These are phyloP conservation scores for Heliamphora pulchella DNA, from an alignment of 179 eudicot genomes.

Conservation along the genomic window DNA sequence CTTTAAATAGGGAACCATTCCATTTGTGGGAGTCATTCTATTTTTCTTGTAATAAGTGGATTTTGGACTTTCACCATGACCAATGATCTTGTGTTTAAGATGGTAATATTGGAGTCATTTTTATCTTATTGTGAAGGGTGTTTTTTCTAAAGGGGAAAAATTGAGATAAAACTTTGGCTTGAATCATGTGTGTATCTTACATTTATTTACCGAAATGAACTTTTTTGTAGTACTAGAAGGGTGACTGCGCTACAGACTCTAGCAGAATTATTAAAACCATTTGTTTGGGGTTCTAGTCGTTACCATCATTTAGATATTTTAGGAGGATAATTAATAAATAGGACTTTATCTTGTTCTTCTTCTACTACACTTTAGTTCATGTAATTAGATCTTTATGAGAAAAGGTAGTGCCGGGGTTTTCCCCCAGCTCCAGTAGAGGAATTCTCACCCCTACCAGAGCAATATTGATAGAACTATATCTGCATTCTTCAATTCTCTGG, in stretches of 20 bases:
- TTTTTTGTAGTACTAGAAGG: background rate
- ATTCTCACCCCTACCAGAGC: background rate
- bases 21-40: background rate
- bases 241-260: background rate
- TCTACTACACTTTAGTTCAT: no score
- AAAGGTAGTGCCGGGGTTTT: conserved; percentile 5
- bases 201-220: no score
- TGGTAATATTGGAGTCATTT: background rate
- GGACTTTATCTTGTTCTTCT: background rate
- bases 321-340: background rate
- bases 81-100: background rate
- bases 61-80: background rate
- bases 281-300: background rate
- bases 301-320: background rate
- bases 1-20: conserved; percentile 1
- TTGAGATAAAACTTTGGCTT: no score
- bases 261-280: background rate
- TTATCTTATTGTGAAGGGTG: background rate
- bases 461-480: background rate
- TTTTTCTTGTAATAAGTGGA: background rate
- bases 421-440: background rate
- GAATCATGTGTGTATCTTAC: background rate
- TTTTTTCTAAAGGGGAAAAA: background rate
- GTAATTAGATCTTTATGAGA: background rate
- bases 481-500: background rate